Percentiles rank a stretch among this genome's conserved stretches.
Evolutionary conservation across 495 filamentous ascomycete species (phyloP).

Genomic region (Penicillium dipodomyicola): DNA sequence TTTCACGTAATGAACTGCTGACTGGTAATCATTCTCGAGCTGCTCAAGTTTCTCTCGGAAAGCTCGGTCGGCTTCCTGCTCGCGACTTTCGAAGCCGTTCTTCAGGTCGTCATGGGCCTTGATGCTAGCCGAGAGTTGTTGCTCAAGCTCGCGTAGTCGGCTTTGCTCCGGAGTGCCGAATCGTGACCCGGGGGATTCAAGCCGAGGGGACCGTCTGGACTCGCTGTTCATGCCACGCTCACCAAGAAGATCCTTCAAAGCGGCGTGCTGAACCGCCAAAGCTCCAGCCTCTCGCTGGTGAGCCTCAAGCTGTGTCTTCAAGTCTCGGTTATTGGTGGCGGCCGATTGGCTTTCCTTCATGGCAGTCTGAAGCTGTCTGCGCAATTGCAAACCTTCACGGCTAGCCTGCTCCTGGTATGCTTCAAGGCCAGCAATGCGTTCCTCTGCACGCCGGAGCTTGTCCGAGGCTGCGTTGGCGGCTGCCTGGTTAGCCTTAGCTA

Average conservation of each 20-base stretch:
- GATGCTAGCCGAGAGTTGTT: conserved; percentile 74
- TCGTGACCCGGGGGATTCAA: conserved; percentile 69
- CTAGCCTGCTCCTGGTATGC: conserved; percentile 96
- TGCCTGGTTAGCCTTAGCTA: conserved; percentile 82
- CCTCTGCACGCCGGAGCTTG: conserved; percentile 87
- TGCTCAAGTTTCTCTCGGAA: conserved; percentile 91
- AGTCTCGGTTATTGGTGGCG: conserved; percentile 71
- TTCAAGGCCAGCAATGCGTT: conserved; percentile 92
- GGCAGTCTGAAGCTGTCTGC: conserved; percentile 81
- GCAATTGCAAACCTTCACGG: conserved; percentile 81
- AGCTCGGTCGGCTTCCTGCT: conserved; percentile 76
- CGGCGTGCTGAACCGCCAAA: conserved; percentile 82
- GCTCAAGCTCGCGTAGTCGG: conserved; percentile 85
- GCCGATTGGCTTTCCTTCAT: conserved; percentile 75
- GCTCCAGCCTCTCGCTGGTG: conserved; percentile 90
- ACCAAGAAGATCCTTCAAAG: conserved; percentile 85
- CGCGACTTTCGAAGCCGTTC: conserved; percentile 66
- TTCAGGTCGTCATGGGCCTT: conserved; percentile 83
- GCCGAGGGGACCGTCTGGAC: conserved; percentile 52
- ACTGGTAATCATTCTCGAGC: conserved; percentile 94
- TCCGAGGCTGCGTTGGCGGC: conserved; percentile 88
- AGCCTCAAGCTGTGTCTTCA: conserved; percentile 72
- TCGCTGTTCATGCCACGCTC: conserved; percentile 77
- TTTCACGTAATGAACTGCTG: conserved; percentile 99
- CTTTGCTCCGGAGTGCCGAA: conserved; percentile 75